These are phyloP conservation scores for Aspergillus affinis DNA, from an alignment of 495 filamentous ascomycete genomes.

Conservation along the genomic window DNA sequence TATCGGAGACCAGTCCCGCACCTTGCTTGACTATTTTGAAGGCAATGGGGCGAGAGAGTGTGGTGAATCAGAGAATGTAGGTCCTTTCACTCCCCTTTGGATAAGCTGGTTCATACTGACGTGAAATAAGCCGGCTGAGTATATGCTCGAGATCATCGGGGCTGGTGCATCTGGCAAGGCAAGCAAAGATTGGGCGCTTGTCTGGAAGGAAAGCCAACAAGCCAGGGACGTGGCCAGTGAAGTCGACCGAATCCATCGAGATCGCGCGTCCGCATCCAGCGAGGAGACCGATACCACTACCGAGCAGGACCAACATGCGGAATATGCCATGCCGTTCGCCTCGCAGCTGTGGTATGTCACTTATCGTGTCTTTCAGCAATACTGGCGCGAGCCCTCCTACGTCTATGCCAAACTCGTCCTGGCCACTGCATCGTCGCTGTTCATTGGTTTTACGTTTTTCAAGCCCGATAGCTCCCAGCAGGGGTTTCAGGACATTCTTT, in stretches of 20 bases:
- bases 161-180: conserved; percentile 60
- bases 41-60: conserved; percentile 68
- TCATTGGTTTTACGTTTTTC: conserved; percentile 90
- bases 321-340: conserved; percentile 55
- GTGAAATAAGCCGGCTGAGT: conserved; percentile 67
- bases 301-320: conserved; percentile 27
- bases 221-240: conserved; percentile 62
- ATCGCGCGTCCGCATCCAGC: conserved; percentile 31
- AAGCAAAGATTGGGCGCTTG: conserved; percentile 72
- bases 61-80: conserved; percentile 75
- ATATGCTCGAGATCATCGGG: conserved; percentile 85
- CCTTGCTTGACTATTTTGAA: conserved; percentile 74
- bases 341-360: conserved; percentile 52
- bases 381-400: conserved; percentile 60
- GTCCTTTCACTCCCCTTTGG: conserved; percentile 3
- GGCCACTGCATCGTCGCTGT: conserved; percentile 54
- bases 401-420: conserved; percentile 55
- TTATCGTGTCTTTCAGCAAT: conserved; percentile 49
- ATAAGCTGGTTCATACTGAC: conserved; percentile 12
- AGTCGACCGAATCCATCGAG: conserved; percentile 60
- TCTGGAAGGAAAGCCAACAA: conserved; percentile 74
- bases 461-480: conserved; percentile 66
- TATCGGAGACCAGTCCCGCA: conserved; percentile 72
- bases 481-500: conserved; percentile 82
- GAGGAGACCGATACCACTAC: conserved; percentile 15